phyloP scores from a whole-genome alignment of 495 filamentous ascomycete species.

The Penicillium atrosanguineum region DNA sequence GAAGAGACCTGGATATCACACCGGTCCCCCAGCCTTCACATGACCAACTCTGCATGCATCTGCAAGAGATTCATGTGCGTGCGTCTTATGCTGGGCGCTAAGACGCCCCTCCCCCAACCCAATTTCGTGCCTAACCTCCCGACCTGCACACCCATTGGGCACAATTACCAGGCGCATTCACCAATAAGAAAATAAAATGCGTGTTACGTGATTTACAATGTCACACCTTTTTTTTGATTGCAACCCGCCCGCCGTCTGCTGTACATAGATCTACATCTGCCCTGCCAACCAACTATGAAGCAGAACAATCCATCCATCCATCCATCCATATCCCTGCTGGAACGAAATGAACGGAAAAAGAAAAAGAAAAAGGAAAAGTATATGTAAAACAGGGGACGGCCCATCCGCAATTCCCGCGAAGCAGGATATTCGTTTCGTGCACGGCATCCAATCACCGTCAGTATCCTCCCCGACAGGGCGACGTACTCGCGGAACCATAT shows the following conservation, averaged over 20 bases:
- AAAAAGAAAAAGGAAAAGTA: background rate
- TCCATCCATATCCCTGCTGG: no score
- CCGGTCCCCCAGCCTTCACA: conserved; percentile 25
- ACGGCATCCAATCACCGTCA: background rate
- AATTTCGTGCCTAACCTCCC: conserved; percentile 18
- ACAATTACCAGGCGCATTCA: background rate
- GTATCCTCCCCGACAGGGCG: background rate
- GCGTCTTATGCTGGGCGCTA: conserved; percentile 24
- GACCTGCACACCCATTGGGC: conserved; percentile 13
- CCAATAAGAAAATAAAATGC: background rate
- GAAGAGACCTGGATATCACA: conserved; percentile 1
- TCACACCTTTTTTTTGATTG: background rate
- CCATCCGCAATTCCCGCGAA: background rate
- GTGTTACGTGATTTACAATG: background rate
- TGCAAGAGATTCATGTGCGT: conserved; percentile 28
- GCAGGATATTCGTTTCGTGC: background rate
- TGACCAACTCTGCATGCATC: conserved; percentile 44
- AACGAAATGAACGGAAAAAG: background rate
- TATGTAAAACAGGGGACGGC: background rate
- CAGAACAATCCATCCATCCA: no score
- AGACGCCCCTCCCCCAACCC: conserved; percentile 8
- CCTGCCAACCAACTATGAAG: no score
- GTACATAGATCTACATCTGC: background rate
- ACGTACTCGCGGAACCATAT: background rate
- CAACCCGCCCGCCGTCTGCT: background rate